Conservation (phyloP, 352 stramenopile genomes). For the Aphanomyces euteiches region DNA sequence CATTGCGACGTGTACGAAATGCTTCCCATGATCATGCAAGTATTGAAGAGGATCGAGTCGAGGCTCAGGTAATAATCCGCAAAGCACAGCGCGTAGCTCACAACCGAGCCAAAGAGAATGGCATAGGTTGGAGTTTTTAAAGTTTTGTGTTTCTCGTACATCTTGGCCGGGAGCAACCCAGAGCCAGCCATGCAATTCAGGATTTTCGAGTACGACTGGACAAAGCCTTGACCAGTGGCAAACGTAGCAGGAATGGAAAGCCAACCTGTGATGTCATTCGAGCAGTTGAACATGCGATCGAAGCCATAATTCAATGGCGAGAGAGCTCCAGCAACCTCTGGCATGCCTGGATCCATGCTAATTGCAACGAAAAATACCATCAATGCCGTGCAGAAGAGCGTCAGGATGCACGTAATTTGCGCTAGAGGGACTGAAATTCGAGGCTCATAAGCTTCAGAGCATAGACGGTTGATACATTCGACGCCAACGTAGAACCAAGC, state of each 20-base stretch:
- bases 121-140: not conserved
- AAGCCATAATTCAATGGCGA: slow-evolving; percentile 32
- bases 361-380: slow-evolving; percentile 40
- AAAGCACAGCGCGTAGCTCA: slow-evolving; percentile 25
- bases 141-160: slow-evolving; percentile 13
- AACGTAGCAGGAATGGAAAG: slow-evolving; percentile 45
- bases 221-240: slow-evolving; percentile 46
- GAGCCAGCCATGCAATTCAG: slow-evolving; percentile 46
- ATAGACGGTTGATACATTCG: not conserved
- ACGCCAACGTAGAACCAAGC: not conserved
- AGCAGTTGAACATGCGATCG: slow-evolving; percentile 34
- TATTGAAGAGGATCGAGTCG: not conserved
- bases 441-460: slow-evolving; percentile 28
- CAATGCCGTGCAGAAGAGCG: slow-evolving; percentile 40
- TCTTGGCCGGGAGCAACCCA: slow-evolving; percentile 34
- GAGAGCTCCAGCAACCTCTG: not conserved
- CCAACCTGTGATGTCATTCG: slow-evolving; percentile 29
- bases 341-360: slow-evolving; percentile 31
- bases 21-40: slow-evolving; percentile 30
- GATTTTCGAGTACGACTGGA: slow-evolving; percentile 52
- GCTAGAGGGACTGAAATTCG: slow-evolving; percentile 29
- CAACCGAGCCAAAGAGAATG: not conserved
- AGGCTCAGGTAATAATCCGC: slow-evolving; percentile 28
- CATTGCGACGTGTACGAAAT: slow-evolving; percentile 34
- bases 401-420: slow-evolving; percentile 28